These are phyloP conservation scores for Leccinum pallidistipes DNA, from an alignment of 1,284 basidiomycete species.

Conservation along the genomic window DNA sequence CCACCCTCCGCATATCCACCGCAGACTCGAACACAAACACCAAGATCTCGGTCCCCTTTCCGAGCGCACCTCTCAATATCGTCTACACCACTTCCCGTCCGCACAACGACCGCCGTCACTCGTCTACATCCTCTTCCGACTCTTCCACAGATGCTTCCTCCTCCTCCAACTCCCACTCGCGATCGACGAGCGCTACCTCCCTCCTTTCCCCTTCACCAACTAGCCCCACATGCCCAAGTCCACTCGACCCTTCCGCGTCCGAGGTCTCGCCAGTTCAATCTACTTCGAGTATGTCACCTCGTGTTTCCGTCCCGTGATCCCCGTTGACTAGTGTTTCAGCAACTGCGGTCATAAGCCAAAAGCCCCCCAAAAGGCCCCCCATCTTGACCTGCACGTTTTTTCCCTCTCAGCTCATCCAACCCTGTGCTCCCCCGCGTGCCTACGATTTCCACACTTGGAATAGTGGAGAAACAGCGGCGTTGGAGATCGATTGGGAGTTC, in stretches of 20 bases:
- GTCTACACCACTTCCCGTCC: conserved; percentile 7
- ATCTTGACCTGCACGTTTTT: conserved; percentile 53
- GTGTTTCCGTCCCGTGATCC: neutral
- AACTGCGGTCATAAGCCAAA: conserved; percentile 8
- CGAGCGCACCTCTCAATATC: conserved; percentile 21
- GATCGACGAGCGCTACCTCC: conserved; percentile 34
- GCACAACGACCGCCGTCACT: conserved; percentile 19
- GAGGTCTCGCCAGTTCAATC: conserved; percentile 7
- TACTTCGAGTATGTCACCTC: conserved; percentile 7
- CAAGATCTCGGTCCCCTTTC: conserved; percentile 17
- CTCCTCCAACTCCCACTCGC: conserved; percentile 25
- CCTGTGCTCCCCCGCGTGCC: conserved; percentile 21
- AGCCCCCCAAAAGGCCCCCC: conserved; percentile 28
- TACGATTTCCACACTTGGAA: conserved; percentile 25
- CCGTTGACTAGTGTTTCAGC: conserved; percentile 10
- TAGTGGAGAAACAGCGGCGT: conserved; percentile 13
- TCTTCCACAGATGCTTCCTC: conserved; percentile 27
- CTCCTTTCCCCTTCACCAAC: conserved; percentile 23
- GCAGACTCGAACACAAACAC: conserved; percentile 19
- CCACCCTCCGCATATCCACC: conserved; percentile 42
- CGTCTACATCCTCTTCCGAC: conserved; percentile 20
- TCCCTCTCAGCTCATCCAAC: conserved; percentile 44
- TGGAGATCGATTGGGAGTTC: conserved; percentile 55
- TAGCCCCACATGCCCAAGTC: conserved; percentile 11
- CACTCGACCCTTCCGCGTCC: conserved; percentile 1